These are phyloP conservation scores for Dalbergia cochinchinensis DNA, from an alignment of 306 rosid species.

Conservation along the genomic window DNA sequence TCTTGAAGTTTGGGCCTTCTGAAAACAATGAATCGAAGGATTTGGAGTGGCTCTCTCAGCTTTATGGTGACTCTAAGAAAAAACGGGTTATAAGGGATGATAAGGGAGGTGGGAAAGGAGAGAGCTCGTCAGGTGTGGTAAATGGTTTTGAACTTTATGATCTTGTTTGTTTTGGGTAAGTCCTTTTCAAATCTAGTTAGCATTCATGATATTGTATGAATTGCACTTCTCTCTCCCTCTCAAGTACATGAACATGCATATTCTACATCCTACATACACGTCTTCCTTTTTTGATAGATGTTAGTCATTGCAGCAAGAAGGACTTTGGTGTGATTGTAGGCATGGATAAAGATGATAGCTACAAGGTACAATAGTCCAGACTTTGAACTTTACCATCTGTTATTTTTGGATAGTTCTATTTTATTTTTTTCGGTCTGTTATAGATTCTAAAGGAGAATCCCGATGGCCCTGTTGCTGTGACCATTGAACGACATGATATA, in stretches of 20 bases:
- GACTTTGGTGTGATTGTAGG: constrained; percentile 89
- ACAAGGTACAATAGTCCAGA: constrained; percentile 67
- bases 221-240: not conserved
- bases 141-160: constrained; percentile 69
- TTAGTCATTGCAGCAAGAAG: constrained; percentile 72
- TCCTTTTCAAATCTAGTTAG: constrained; percentile 40
- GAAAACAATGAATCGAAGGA: constrained; percentile 72
- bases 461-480: constrained; percentile 72
- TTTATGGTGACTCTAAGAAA: constrained; percentile 80
- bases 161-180: constrained; percentile 95
- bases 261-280: not conserved
- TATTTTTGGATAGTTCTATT: constrained; percentile 25
- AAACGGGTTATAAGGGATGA: constrained; percentile 55
- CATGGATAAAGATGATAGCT: constrained; percentile 81
- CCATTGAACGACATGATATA: constrained; percentile 60
- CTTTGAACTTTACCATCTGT: constrained; percentile 18
- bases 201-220: constrained; percentile 17
- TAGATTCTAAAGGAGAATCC: constrained; percentile 83
- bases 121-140: constrained; percentile 64
- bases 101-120: constrained; percentile 76
- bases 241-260: not conserved
- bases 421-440: constrained; percentile 28
- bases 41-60: constrained; percentile 88
- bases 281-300: constrained; percentile 15
- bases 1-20: constrained; percentile 72